Conservation (phyloP, 2,329 filamentous ascomycete species). For the Penicillium digitatum region DNA sequence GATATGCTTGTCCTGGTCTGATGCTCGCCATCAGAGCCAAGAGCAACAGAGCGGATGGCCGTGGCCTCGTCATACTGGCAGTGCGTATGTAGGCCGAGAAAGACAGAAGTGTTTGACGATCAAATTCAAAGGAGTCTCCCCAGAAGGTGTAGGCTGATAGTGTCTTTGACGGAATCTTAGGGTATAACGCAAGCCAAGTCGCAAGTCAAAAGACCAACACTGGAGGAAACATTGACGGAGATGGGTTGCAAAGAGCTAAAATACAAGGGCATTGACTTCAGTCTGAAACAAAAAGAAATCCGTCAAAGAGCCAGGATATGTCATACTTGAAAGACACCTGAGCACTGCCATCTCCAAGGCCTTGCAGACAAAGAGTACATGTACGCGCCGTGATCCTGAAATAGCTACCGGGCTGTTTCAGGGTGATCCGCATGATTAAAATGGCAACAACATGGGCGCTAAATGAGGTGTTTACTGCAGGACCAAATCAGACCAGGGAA, state of each 20-base stretch:
- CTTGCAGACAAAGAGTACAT: slow-evolving; percentile 23
- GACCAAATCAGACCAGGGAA: neutral
- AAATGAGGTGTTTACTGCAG: slow-evolving; percentile 11
- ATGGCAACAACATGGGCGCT: slow-evolving; percentile 14
- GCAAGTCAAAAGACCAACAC: slow-evolving; percentile 1
- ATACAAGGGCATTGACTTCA: slow-evolving; percentile 13
- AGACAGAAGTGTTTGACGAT: neutral
- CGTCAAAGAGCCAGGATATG: slow-evolving; percentile 9
- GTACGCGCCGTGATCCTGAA: slow-evolving; percentile 33
- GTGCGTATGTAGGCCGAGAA: neutral
- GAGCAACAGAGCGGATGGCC: slow-evolving; percentile 21
- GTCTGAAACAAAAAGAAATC: slow-evolving; percentile 13
- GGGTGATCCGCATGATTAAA: slow-evolving; percentile 20
- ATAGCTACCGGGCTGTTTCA: slow-evolving; percentile 26
- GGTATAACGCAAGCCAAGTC: neutral
- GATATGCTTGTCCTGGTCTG: slow-evolving; percentile 20
- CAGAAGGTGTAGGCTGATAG: neutral
- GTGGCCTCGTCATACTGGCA: slow-evolving; percentile 19
- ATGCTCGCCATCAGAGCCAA: slow-evolving; percentile 23
- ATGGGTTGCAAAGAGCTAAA: neutral
- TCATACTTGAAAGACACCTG: slow-evolving; percentile 5
- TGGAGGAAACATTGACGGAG: neutral
- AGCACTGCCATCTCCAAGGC: slow-evolving; percentile 11
- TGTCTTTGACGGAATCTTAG: neutral
- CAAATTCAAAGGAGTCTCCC: neutral